Evolutionary conservation across 352 stramenopile genomes (phyloP).

Genomic region (Globisporangium parvum): DNA sequence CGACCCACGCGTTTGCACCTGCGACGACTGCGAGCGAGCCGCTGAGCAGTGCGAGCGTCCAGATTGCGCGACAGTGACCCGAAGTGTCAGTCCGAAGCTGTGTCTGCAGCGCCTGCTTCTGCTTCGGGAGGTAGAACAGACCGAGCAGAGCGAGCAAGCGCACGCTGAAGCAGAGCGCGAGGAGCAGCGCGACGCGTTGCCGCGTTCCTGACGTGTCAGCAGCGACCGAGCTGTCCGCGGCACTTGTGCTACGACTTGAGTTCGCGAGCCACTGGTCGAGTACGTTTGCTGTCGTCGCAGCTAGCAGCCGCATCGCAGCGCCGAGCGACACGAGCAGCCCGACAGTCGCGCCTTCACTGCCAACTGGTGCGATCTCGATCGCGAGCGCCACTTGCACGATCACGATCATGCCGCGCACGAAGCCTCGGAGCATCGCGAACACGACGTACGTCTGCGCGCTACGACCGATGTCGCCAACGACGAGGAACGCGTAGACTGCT

Average conservation of each 20-base stretch:
- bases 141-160: slow-evolving; percentile 31
- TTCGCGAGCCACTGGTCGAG: slow-evolving; percentile 37
- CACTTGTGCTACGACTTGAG: no score
- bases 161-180: slow-evolving; percentile 37
- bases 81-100: background rate
- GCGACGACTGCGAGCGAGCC: slow-evolving; percentile 5
- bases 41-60: background rate
- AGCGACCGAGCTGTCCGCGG: slow-evolving; percentile 5
- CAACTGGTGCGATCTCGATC: slow-evolving; percentile 45
- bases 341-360: slow-evolving; percentile 46
- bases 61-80: background rate
- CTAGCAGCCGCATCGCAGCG: slow-evolving; percentile 40
- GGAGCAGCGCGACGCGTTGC: slow-evolving; percentile 24
- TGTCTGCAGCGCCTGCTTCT: slow-evolving; percentile 38
- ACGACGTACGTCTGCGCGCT: slow-evolving; percentile 32
- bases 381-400: slow-evolving; percentile 30
- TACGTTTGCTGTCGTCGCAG: slow-evolving; percentile 34
- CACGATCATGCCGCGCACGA: slow-evolving; percentile 32
- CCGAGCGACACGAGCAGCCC: slow-evolving; percentile 49
- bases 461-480: slow-evolving; percentile 16
- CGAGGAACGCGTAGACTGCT: slow-evolving; percentile 30
- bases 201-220: slow-evolving; percentile 8
- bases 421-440: slow-evolving; percentile 28
- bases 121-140: slow-evolving; percentile 32
- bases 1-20: slow-evolving; percentile 4